phyloP scores from a whole-genome alignment of 805 yeast species.

The Candida corydali region DNA sequence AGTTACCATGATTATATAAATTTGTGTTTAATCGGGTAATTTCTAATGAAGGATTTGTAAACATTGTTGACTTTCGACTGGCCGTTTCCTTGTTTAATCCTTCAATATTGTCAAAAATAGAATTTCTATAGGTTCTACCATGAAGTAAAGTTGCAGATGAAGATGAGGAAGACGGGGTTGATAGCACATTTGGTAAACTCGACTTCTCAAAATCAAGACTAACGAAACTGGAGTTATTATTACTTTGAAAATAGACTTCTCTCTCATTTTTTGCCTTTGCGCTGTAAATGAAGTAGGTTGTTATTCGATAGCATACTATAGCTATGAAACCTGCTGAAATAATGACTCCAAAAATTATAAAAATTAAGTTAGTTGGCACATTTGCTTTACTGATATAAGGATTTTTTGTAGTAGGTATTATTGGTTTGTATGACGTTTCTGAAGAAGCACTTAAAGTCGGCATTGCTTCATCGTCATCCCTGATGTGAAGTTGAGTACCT shows the following conservation, averaged over 20 bases:
- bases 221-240: neutral
- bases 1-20: neutral
- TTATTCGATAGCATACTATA: slow-evolving; percentile 17
- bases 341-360: slow-evolving; percentile 39
- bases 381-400: slow-evolving; percentile 26
- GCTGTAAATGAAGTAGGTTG: slow-evolving; percentile 20
- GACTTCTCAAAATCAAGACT: neutral
- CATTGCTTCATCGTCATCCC: neutral
- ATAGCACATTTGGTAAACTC: slow-evolving; percentile 1
- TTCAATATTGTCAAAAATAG: neutral
- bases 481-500: too few species aligned
- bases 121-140: neutral
- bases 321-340: slow-evolving; percentile 18
- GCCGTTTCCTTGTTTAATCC: neutral
- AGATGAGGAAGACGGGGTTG: slow-evolving; percentile 4
- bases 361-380: slow-evolving; percentile 36
- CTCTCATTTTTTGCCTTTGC: slow-evolving; percentile 25
- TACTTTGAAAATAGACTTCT: slow-evolving; percentile 21
- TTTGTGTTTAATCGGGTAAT: neutral
- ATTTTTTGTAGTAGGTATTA: slow-evolving; percentile 12
- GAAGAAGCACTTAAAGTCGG: neutral
- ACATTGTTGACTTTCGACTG: slow-evolving; percentile 2
- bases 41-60: slow-evolving; percentile 5
- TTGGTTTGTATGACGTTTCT: neutral
- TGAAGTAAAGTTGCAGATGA: neutral